Evolutionary conservation across 768 basidiomycete genomes (phyloP).

Genomic region (Suillus luteus): DNA sequence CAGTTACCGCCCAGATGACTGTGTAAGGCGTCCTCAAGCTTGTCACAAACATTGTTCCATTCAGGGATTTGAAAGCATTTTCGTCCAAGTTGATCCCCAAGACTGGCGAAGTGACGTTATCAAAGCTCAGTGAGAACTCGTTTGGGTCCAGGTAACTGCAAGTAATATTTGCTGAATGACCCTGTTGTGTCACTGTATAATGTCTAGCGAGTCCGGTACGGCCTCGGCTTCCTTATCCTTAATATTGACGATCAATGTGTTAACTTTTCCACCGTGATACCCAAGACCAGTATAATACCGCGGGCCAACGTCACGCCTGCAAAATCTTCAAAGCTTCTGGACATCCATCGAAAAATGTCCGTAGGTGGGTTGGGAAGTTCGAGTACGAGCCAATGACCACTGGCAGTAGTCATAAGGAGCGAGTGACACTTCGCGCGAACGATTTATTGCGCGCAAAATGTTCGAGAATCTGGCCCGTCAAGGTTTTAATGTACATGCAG

Average conservation of each 20-base stretch:
- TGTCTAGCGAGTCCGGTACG: neutral
- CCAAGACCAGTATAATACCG: neutral
- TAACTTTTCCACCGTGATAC: neutral
- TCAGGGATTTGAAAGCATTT: neutral
- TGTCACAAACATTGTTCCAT: conserved; percentile 3
- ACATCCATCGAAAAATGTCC: neutral
- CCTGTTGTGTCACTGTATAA: neutral
- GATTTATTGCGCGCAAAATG: neutral
- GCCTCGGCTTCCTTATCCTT: neutral
- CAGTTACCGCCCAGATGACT: neutral
- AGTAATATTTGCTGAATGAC: neutral
- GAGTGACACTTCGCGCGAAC: neutral
- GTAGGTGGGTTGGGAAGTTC: neutral
- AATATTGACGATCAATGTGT: neutral
- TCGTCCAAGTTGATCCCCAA: neutral
- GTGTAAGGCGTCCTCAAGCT: neutral
- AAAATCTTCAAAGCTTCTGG: neutral
- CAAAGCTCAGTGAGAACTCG: neutral
- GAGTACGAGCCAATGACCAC: neutral
- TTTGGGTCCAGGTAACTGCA: neutral
- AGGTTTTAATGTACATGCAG: too few relatives aligned
- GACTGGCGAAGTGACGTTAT: neutral
- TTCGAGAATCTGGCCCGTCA: neutral
- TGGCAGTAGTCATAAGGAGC: neutral
- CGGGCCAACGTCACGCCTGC: neutral